Base-by-base conservation (phyloP, 2,329 filamentous ascomycete species). In the Pseudogymnoascus sp. region DNA sequence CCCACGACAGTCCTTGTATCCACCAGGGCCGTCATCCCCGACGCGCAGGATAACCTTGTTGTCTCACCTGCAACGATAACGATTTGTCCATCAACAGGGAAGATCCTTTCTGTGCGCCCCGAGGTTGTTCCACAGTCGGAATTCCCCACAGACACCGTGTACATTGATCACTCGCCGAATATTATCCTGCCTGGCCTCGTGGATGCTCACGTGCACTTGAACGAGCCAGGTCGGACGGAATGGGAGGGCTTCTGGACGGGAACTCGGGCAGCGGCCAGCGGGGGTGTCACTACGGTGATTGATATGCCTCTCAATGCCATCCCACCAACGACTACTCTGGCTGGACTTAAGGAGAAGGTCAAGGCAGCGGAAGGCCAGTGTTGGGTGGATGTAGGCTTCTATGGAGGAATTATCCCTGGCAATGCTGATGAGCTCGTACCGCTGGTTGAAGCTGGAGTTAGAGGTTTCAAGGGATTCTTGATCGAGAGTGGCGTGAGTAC, bases 331-430 rank as follows among this genome's bases (percentile, higher is more conserved):
- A 97, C 93, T 8, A 97, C 93, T 0, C 81, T 97, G 2, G 78
- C 80, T 15, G 90, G 89, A 6, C 82, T 99, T 67, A 80, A 88
- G 64, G 89, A 91, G 77, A 99, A 99, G 79, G 79, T 96, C 53
- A 82, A 83, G 28, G 94, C 94, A 22, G 91, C 91, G 39, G 75
- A 83, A 64, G 91, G 89, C 35, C 88, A 97, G 76, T 96, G 93
- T 76, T 99, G 93, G 93, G 91, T 97, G 25, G 94, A 97, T 69
- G 92, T 97, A n/a, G 94, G 91, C 30, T 97, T 99, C 75, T 97
- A 97, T 72, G 94, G 94, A 25, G 94, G 94, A 33, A 85, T 97
- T 38, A 86, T 99, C 57, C 94, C 94, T 3, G 94, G 93, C 1
- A 99, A 99, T 71, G 83, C 86, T 2, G 74, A 82, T 9, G 86